Percentiles rank a stretch among this genome's conserved stretches.
phyloP scores from a whole-genome alignment of 2,329 filamentous ascomycete genomes.

The Zymoseptoria ardabiliae region DNA sequence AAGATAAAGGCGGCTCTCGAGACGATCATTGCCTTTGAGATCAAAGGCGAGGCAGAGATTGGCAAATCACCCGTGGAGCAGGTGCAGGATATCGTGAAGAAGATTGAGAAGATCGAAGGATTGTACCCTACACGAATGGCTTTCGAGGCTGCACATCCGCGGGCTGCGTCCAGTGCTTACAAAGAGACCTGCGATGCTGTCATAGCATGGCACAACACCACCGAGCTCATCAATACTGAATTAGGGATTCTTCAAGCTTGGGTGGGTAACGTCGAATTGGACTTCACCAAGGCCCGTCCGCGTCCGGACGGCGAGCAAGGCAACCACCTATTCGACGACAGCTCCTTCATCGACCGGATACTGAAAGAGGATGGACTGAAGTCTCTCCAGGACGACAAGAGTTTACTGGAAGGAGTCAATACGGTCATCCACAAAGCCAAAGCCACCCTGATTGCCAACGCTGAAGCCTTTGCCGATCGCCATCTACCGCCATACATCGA shows the following conservation, averaged over 20 bases:
- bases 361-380: slow-evolving; percentile 93
- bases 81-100: slow-evolving; percentile 78
- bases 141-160: slow-evolving; percentile 66
- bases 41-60: slow-evolving; percentile 86
- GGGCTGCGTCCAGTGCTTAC: slow-evolving; percentile 69
- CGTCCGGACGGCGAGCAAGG: slow-evolving; percentile 53
- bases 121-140: slow-evolving; percentile 75
- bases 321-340: slow-evolving; percentile 75
- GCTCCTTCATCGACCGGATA: slow-evolving; percentile 87
- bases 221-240: slow-evolving; percentile 90
- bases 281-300: slow-evolving; percentile 71
- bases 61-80: slow-evolving; percentile 83
- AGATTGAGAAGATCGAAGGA: slow-evolving; percentile 81
- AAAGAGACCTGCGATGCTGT: slow-evolving; percentile 79
- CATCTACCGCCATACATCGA: slow-evolving; percentile 95
- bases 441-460: slow-evolving; percentile 78
- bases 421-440: slow-evolving; percentile 91
- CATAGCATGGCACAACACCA: slow-evolving; percentile 95
- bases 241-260: slow-evolving; percentile 85
- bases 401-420: slow-evolving; percentile 77
- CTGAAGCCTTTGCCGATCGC: slow-evolving; percentile 73
- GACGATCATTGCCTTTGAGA: slow-evolving; percentile 84
- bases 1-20: slow-evolving; percentile 70
- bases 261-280: slow-evolving; percentile 93
- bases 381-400: slow-evolving; percentile 75